phyloP scores from a whole-genome alignment of 2,329 filamentous ascomycete species.

The Coccinonectria pachysandricola region DNA sequence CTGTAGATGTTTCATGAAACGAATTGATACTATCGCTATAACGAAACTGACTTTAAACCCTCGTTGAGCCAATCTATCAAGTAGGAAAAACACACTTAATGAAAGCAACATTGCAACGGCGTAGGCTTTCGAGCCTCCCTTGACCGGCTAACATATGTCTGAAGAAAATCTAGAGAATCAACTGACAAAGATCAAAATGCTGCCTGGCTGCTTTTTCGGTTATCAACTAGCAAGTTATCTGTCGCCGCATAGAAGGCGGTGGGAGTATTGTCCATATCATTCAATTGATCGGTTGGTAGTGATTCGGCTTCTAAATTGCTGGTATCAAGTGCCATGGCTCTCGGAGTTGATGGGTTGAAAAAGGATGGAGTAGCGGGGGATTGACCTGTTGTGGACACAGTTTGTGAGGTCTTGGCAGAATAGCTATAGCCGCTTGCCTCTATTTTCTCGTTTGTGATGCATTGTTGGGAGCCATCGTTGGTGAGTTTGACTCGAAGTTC shows the following conservation, averaged over 20 bases:
- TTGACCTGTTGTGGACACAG: conserved; percentile 5
- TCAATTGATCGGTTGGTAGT: conserved; percentile 1
- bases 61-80: too few species aligned
- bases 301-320: conserved; percentile 5
- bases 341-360: conserved; percentile 21
- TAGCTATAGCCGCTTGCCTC: conserved; percentile 9
- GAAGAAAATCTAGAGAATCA: too few species aligned
- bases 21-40: too few species aligned
- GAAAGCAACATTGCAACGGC: too few species aligned
- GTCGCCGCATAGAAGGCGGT: conserved; percentile 2
- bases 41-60: too few species aligned
- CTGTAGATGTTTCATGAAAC: too few species aligned
- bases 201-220: too few species aligned
- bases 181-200: neutral
- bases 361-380: conserved; percentile 10
- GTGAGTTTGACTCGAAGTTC: too few species aligned
- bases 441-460: conserved; percentile 9
- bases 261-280: conserved; percentile 2
- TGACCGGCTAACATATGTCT: too few species aligned
- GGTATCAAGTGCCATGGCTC: conserved; percentile 14
- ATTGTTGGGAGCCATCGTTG: too few species aligned
- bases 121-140: too few species aligned
- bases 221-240: neutral
- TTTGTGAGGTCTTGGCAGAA: conserved; percentile 6
- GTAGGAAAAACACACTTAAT: too few species aligned